A percentile compares a stretch with the other conserved stretches of the same genome.
phyloP scores from a whole-genome alignment of 805 yeast species.

The Yueomyces sp. region DNA sequence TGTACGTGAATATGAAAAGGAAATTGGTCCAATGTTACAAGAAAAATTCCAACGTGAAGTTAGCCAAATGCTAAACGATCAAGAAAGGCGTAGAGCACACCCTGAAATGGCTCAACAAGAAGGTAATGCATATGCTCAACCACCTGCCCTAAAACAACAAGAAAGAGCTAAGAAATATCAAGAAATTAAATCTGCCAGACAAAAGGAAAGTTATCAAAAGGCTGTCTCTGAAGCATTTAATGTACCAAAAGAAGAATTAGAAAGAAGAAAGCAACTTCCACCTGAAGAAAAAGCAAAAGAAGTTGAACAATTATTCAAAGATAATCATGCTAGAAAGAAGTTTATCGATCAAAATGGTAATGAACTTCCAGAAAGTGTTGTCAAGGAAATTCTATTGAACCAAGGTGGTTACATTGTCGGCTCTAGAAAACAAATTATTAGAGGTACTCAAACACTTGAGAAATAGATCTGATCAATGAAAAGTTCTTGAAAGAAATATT shows the following conservation, averaged over 20 bases:
- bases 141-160: not conserved
- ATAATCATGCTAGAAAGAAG: not conserved
- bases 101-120: not conserved
- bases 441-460: not conserved
- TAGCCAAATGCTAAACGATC: no score
- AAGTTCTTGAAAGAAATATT: no score
- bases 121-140: not conserved
- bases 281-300: conserved; percentile 1
- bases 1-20: no score
- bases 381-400: not conserved
- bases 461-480: no score
- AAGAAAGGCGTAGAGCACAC: no score
- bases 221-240: not conserved
- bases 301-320: conserved; percentile 1
- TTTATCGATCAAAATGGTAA: conserved; percentile 2
- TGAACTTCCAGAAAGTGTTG: not conserved
- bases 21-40: no score
- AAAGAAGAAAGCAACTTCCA: conserved; percentile 1
- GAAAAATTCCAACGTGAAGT: no score
- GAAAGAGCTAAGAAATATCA: not conserved
- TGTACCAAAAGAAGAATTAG: not conserved
- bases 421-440: not conserved
- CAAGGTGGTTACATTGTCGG: not conserved
- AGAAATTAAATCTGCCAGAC: not conserved
- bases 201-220: not conserved